Percentiles rank a stretch among this genome's conserved stretches.
These are phyloP conservation scores for Backusella tuberculispora DNA, from an alignment of 192 early-diverging fungal genomes.

Conservation along the genomic window DNA sequence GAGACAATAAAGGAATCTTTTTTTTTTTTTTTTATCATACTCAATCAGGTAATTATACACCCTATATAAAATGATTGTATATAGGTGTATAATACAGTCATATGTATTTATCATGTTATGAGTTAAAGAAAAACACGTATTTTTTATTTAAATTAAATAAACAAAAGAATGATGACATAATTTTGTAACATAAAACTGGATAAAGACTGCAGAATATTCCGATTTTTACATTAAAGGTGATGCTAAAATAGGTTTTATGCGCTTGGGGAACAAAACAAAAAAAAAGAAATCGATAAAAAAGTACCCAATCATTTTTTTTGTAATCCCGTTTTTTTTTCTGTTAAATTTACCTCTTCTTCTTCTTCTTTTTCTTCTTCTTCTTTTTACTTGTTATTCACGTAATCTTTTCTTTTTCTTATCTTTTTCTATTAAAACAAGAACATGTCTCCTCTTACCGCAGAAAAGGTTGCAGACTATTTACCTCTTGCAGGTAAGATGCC, in stretches of 20 bases:
- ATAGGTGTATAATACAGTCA: neutral
- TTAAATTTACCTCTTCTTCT: neutral
- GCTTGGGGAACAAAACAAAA: too few species aligned
- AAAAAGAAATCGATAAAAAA: neutral
- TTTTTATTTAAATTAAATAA: too few species aligned
- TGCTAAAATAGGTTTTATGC: slow-evolving; percentile 5
- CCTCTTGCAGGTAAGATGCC: slow-evolving; percentile 29
- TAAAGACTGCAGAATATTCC: too few species aligned
- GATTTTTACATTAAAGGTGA: too few species aligned
- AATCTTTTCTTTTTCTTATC: neutral
- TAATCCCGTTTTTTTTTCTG: neutral
- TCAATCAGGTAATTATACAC: neutral
- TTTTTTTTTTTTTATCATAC: neutral
- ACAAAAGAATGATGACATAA: too few species aligned
- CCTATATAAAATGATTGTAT: neutral
- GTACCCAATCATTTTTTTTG: neutral
- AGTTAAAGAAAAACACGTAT: neutral
- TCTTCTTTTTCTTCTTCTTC: neutral
- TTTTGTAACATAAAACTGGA: too few species aligned
- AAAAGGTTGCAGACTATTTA: slow-evolving; percentile 33
- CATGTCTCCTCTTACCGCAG: slow-evolving; percentile 26
- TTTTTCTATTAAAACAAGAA: neutral
- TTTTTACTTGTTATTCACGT: too few species aligned
- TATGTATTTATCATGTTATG: neutral
- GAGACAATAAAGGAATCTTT: neutral